A percentile compares a stretch with the other conserved stretches of the same genome.
Conservation (phyloP, 805 yeast species). For the Metschnikowia lochheadii region DNA sequence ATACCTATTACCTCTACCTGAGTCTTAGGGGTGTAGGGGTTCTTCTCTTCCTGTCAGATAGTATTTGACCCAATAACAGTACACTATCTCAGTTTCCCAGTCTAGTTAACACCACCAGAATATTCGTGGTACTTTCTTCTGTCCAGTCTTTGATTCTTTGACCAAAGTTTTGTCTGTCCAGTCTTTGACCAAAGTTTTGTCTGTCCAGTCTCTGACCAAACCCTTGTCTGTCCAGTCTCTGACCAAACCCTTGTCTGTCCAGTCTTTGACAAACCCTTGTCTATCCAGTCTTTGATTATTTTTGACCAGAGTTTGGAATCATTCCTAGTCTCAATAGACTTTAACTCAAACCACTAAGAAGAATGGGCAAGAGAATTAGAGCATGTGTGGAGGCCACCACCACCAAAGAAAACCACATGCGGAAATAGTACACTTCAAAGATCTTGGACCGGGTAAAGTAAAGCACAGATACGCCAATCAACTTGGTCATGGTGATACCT, state of each 20-base stretch:
- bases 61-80: no score
- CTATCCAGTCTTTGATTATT: neutral
- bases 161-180: neutral
- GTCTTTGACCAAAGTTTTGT: no score
- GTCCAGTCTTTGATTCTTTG: neutral
- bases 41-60: no score
- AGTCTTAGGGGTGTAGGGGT: no score
- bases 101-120: no score
- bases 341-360: conserved; percentile 43
- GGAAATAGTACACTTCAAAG: conserved; percentile 85
- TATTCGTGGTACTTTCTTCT: no score
- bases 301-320: neutral
- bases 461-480: conserved; percentile 81
- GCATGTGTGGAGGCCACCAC: conserved; percentile 76
- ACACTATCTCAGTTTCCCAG: no score
- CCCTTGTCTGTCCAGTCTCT: neutral
- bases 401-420: conserved; percentile 89
- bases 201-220: no score
- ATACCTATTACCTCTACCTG: no score
- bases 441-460: conserved; percentile 86
- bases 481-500: conserved; percentile 86
- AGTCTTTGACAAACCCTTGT: no score
- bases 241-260: no score
- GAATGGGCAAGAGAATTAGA: conserved; percentile 71
- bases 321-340: neutral